Conservation (phyloP, 2,329 filamentous ascomycete species). For the Beauveria rudraprayagi region DNA sequence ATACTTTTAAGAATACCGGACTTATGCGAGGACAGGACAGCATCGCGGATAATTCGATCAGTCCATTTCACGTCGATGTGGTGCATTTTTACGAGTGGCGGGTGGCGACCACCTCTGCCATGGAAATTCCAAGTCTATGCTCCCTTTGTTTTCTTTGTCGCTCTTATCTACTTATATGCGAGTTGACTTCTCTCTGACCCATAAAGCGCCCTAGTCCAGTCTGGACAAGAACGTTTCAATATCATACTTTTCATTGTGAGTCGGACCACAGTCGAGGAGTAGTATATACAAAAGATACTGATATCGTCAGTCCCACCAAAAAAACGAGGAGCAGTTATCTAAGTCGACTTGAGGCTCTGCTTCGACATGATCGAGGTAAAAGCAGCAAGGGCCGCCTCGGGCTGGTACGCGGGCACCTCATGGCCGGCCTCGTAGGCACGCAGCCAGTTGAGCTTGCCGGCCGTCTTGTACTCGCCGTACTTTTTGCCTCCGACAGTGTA, state of each 20-base stretch:
- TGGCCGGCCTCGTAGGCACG: constrained; percentile 39
- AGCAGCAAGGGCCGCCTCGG: constrained; percentile 12
- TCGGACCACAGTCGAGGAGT: too few species aligned
- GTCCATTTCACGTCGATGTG: too few species aligned
- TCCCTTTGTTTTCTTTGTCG: too few species aligned
- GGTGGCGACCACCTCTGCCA: too few species aligned
- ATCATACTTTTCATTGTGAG: background rate
- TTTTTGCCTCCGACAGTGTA: constrained; percentile 42
- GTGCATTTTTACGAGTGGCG: too few species aligned
- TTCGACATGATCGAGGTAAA: constrained; percentile 6
- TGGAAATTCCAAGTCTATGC: too few species aligned
- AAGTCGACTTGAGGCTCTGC: constrained; percentile 1
- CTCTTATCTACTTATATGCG: too few species aligned
- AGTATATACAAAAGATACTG: background rate
- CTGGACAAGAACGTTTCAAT: background rate
- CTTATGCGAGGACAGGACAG: too few species aligned
- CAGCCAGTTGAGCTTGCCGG: constrained; percentile 41
- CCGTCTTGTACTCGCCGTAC: constrained; percentile 42
- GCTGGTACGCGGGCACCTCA: constrained; percentile 20
- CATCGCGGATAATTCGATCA: too few species aligned
- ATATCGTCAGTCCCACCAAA: background rate
- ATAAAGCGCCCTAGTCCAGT: too few species aligned
- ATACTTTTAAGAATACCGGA: too few species aligned
- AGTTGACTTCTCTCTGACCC: too few species aligned
- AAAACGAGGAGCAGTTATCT: background rate